Evolutionary conservation across 2,329 filamentous ascomycete species (phyloP).

Genomic region (Neocatenulostroma microsporum): DNA sequence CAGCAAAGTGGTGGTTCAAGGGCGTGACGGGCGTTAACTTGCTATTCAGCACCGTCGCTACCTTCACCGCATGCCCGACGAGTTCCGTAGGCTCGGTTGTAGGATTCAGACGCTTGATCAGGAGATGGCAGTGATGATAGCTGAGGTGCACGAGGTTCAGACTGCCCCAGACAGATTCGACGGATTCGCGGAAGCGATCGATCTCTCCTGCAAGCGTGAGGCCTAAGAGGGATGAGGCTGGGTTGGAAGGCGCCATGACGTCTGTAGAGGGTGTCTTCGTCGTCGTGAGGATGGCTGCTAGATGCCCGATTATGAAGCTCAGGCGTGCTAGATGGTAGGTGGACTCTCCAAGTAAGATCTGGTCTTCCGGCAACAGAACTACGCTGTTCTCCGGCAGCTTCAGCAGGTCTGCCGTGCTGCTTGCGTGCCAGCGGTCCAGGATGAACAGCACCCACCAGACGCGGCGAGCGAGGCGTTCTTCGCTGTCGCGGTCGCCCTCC

Average conservation of each 20-base stretch:
- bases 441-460: constrained; percentile 67
- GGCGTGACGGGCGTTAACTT: constrained; percentile 53
- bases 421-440: constrained; percentile 65
- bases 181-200: constrained; percentile 58
- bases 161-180: constrained; percentile 46
- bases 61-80: constrained; percentile 53
- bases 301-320: constrained; percentile 51
- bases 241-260: constrained; percentile 36
- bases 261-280: constrained; percentile 39
- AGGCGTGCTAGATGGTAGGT: constrained; percentile 60
- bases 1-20: constrained; percentile 59
- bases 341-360: constrained; percentile 53
- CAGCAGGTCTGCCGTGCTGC: constrained; percentile 55
- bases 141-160: constrained; percentile 57
- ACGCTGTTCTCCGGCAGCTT: constrained; percentile 57
- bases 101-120: constrained; percentile 54
- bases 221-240: constrained; percentile 39
- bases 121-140: constrained; percentile 62
- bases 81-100: constrained; percentile 50
- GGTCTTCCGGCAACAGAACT: constrained; percentile 53
- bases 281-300: constrained; percentile 42
- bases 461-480: constrained; percentile 54
- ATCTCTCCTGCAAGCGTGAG: constrained; percentile 50
- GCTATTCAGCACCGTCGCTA: constrained; percentile 50
- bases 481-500: constrained; percentile 50